Conservation (phyloP, 1,139 yeast genomes). For the Candida sanyaensis region DNA sequence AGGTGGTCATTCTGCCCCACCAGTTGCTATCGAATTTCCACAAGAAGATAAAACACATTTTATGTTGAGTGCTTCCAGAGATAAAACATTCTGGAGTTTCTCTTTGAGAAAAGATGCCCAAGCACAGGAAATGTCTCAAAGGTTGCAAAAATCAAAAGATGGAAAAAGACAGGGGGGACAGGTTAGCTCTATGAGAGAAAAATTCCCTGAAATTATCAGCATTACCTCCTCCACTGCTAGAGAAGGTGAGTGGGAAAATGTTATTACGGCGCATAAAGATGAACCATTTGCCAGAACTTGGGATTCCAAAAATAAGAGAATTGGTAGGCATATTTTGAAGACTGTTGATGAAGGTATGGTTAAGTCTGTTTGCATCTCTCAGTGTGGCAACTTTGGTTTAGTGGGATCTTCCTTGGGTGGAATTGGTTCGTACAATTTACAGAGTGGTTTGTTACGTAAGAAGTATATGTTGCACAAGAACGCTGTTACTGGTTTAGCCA, state of each 20-base stretch:
- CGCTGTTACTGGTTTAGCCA: constrained; percentile 84
- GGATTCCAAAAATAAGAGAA: constrained; percentile 80
- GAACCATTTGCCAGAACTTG: constrained; percentile 88
- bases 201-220: constrained; percentile 74
- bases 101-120: constrained; percentile 96
- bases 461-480: constrained; percentile 68
- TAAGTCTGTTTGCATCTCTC: constrained; percentile 79
- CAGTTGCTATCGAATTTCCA: constrained; percentile 75
- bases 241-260: constrained; percentile 93
- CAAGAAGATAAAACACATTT: constrained; percentile 80
- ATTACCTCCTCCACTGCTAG: constrained; percentile 77
- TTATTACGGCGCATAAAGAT: constrained; percentile 88
- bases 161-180: constrained; percentile 64
- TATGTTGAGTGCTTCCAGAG: constrained; percentile 84
- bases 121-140: constrained; percentile 89
- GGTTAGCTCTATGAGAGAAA: constrained; percentile 51
- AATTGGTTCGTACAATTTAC: constrained; percentile 87
- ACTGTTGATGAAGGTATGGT: constrained; percentile 83
- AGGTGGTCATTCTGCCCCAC: constrained; percentile 97
- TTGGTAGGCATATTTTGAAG: constrained; percentile 69
- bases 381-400: constrained; percentile 93
- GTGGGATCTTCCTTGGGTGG: constrained; percentile 92
- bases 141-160: constrained; percentile 53
- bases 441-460: constrained; percentile 80
- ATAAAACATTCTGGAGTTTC: constrained; percentile 85